Evolutionary conservation across 1,284 basidiomycete species (phyloP), one percentile per base, ranked within the genome.

Genomic region (Pseudozyma sp.): DNA sequence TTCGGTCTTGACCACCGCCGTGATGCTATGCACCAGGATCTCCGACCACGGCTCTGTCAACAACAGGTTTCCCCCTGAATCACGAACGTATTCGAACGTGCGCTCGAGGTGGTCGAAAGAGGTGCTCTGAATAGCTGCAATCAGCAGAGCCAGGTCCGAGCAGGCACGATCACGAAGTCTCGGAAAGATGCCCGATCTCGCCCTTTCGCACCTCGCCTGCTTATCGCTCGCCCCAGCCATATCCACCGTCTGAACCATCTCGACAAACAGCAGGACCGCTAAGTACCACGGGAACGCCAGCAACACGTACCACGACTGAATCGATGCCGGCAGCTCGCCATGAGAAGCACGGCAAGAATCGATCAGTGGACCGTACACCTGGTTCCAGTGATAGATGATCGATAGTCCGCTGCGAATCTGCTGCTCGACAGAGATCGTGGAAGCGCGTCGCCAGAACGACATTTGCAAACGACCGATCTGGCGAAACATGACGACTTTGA

Each of bases 401-500:
- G 46, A 35, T 4, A 65, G 62, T 14, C 62, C 62, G 45, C 50
- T 64, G 31, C 44, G 49, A 24, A 58, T 58, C 50, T 65, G 54
- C 34, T 58, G 54, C n/a, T 65, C 55, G 17, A 65, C 62, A 11
- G 49, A 33, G 8, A 14, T 8, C 3, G 44, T 50, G 1, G 55
- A 54, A 10, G 62, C 54, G 40, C 62, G 62, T 35, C 62, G 50
- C 55, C 55, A 58, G 55, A 65, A 65, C 39, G 55, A 65, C 45
- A 59, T 58, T 44, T 65, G 62, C 24, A 65, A 24, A 1, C 62
- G 50, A 31, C 51, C 45, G 51, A 65, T 65, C 34, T 65, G 62
- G 6, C 62, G 62, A 17, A 65, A 65, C 54, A 65, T 52, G 43
- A 65, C 55, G 7, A 65, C 62, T 35, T 65, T 65, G 62, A 65